Conservation (phyloP, 495 filamentous ascomycete genomes). For the Penicillium tannophilum region DNA sequence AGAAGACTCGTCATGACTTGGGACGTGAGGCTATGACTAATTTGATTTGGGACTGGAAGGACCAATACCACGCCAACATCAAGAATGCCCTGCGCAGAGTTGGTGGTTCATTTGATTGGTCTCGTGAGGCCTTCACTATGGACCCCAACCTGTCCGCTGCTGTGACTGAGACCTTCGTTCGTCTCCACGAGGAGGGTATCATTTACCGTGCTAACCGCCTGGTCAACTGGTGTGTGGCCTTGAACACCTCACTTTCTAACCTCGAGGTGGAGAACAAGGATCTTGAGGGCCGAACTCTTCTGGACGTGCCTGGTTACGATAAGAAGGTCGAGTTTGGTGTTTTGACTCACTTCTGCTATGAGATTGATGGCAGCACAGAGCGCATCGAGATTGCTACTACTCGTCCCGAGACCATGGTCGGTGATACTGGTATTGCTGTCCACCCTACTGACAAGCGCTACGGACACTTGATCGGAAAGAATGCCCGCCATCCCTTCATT, state of each 20-base stretch:
- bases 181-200: conserved; percentile 71
- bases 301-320: conserved; percentile 65
- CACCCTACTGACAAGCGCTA: conserved; percentile 69
- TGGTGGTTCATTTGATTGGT: conserved; percentile 66
- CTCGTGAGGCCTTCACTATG: conserved; percentile 75
- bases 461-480: conserved; percentile 69
- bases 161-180: conserved; percentile 72
- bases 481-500: conserved; percentile 70
- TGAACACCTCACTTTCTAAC: conserved; percentile 76
- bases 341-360: conserved; percentile 70
- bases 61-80: conserved; percentile 67
- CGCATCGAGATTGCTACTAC: conserved; percentile 78
- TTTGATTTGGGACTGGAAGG: conserved; percentile 69
- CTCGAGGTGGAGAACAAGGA: conserved; percentile 79
- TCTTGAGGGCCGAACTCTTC: conserved; percentile 63
- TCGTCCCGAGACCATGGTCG: conserved; percentile 80
- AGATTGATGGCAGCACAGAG: conserved; percentile 63
- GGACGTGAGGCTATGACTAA: conserved; percentile 62
- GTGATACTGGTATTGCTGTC: conserved; percentile 76
- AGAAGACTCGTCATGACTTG: conserved; percentile 67
- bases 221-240: conserved; percentile 74
- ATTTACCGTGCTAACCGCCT: conserved; percentile 78
- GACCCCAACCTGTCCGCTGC: conserved; percentile 65
- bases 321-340: conserved; percentile 75
- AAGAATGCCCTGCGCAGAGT: conserved; percentile 57